A percentile compares a stretch with the other conserved stretches of the same genome.
phyloP scores from a whole-genome alignment of 2,329 filamentous ascomycete species.

The Clonostachys rosea region DNA sequence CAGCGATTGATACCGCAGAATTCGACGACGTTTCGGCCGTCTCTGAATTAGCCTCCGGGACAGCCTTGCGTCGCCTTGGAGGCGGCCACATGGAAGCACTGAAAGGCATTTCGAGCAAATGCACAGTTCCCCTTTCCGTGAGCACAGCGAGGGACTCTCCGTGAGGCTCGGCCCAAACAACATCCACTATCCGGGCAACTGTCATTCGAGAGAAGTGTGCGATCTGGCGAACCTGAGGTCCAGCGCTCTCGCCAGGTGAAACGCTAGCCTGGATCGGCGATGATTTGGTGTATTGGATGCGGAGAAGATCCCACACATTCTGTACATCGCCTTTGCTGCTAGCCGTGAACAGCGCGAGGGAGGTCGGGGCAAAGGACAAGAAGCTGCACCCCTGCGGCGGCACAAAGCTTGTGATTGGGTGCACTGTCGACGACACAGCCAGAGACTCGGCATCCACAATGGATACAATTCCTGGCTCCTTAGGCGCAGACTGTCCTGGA shows the following conservation, averaged over 20 bases:
- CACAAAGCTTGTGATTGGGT: slow-evolving; percentile 67
- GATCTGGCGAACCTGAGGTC: slow-evolving; percentile 71
- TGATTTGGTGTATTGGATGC: slow-evolving; percentile 57
- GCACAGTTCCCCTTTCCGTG: slow-evolving; percentile 91
- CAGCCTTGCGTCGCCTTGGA: slow-evolving; percentile 41
- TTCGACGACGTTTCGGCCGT: slow-evolving; percentile 42
- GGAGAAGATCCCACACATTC: slow-evolving; percentile 75
- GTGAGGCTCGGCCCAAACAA: slow-evolving; percentile 78
- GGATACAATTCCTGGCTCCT: slow-evolving; percentile 71
- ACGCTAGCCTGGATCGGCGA: slow-evolving; percentile 50
- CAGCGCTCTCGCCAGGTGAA: slow-evolving; percentile 35
- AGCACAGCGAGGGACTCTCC: slow-evolving; percentile 84
- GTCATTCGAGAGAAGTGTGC: slow-evolving; percentile 90
- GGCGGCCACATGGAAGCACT: slow-evolving; percentile 87
- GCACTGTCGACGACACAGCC: slow-evolving; percentile 42
- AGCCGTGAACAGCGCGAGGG: slow-evolving; percentile 70
- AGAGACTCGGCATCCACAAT: slow-evolving; percentile 67
- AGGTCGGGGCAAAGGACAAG: slow-evolving; percentile 71
- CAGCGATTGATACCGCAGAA: slow-evolving; percentile 62
- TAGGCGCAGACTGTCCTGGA: slow-evolving; percentile 47
- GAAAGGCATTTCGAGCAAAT: slow-evolving; percentile 81
- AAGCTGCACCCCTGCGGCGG: slow-evolving; percentile 75
- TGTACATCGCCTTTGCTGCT: slow-evolving; percentile 82
- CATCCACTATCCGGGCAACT: slow-evolving; percentile 83
- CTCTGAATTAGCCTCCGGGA: slow-evolving; percentile 37